phyloP scores from a whole-genome alignment of 2,329 filamentous ascomycete genomes.

The Trichoderma atroviride region DNA sequence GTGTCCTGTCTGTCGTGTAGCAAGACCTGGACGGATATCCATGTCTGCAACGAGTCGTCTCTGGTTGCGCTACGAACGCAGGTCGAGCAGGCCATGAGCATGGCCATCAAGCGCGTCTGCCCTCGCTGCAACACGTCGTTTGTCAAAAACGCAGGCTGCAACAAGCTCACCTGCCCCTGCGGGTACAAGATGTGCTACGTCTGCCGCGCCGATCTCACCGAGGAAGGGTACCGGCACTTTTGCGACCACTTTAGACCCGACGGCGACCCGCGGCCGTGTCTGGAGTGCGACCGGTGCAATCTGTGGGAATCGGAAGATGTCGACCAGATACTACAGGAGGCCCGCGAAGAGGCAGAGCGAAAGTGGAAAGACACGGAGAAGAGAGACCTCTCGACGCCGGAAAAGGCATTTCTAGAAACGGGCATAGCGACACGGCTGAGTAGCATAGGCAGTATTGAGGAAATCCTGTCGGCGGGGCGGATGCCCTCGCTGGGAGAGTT shows the following conservation, averaged over 20 bases:
- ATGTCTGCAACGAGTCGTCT: constrained; percentile 85
- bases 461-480: constrained; percentile 39
- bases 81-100: constrained; percentile 89
- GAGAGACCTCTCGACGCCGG: constrained; percentile 56
- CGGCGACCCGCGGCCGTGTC: constrained; percentile 71
- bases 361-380: constrained; percentile 70
- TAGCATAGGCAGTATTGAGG: constrained; percentile 37
- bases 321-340: constrained; percentile 67
- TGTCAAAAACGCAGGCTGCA: constrained; percentile 92
- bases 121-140: constrained; percentile 89
- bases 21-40: constrained; percentile 84
- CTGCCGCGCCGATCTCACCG: constrained; percentile 74
- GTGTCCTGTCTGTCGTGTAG: constrained; percentile 79
- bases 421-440: constrained; percentile 44
- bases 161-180: constrained; percentile 93
- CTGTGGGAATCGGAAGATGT: constrained; percentile 76
- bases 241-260: constrained; percentile 91
- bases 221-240: constrained; percentile 88
- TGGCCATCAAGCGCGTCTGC: constrained; percentile 92
- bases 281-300: constrained; percentile 79
- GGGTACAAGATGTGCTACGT: constrained; percentile 99
- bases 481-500: constrained; percentile 47
- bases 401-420: constrained; percentile 60
- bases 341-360: constrained; percentile 70
- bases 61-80: constrained; percentile 81